Base-by-base conservation (phyloP, 306 rosid species). In the Mimosa pudica region DNA sequence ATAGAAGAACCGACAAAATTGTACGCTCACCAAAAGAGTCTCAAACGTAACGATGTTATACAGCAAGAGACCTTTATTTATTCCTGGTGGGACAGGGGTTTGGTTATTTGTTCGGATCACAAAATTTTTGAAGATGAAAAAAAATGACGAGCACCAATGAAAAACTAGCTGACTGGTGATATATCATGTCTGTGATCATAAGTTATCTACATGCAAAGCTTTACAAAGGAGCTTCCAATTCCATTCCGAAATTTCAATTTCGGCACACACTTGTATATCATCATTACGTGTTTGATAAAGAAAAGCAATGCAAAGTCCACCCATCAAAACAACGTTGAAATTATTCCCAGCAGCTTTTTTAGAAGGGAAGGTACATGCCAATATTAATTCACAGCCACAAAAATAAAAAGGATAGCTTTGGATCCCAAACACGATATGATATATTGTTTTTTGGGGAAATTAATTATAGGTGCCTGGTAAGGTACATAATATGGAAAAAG, bases 341-440 rank as follows among this genome's bases (percentile, higher is more conserved):
- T 10, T 1, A 3, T 10, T 0, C 9, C 5, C 45, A 48, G 76
- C 73, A 69, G 73, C 73, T 47, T 46, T 12, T 46, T 47, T 0
- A 12, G 20, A 70, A 10, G 13, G 58, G 58, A 24, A 47, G 74
- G 74, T 12, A 70, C 42, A 45, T 5, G 73, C 30, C 55, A 49
- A 46, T 10, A 46, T 46, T 46, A 8, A 66, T 42, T 68, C 30
- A 18, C 74, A 70, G 42, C 74, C 74, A 70, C 60, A 70, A 8
- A 24, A 69, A 20, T 18, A 49, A 2, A 3, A 13, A 49, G 14
- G n/a, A 68, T 44, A 14, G 36, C 17, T 46, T 12, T 1, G 8
- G 35, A 13, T 24, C 41, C 38, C n/a, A 46, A 11, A 70, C 16
- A n/a, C 17, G 5, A 38, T 38, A 38, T 38, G 5, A 38, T 38